Percentiles rank a stretch among this genome's conserved stretches.
phyloP scores from a whole-genome alignment of 495 filamentous ascomycete genomes.

The Amphirosellinia nigrospora region DNA sequence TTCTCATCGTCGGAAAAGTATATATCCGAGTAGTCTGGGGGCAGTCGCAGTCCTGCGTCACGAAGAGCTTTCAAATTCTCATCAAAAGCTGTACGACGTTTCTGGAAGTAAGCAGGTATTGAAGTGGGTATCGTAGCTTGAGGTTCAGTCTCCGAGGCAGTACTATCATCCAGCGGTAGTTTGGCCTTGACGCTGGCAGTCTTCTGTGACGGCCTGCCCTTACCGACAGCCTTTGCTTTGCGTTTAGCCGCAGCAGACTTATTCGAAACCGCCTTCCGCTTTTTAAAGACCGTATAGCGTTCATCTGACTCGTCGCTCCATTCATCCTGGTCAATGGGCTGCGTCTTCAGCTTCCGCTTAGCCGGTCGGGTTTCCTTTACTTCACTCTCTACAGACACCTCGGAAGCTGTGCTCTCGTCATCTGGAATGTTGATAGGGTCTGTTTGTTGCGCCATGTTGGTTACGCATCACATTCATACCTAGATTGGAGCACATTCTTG shows the following conservation, averaged over 20 bases:
- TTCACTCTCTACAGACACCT: slow-evolving; percentile 23
- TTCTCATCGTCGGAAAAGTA: slow-evolving; percentile 88
- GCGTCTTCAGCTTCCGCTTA: slow-evolving; percentile 32
- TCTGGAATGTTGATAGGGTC: slow-evolving; percentile 32
- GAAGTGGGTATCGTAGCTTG: slow-evolving; percentile 13
- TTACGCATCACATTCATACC: not conserved
- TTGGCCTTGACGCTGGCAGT: slow-evolving; percentile 16
- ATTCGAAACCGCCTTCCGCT: slow-evolving; percentile 30
- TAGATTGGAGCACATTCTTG: not conserved
- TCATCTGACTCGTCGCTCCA: slow-evolving; percentile 35
- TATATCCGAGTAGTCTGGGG: slow-evolving; percentile 80
- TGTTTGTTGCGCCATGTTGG: slow-evolving; percentile 29
- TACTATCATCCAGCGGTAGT: slow-evolving; percentile 26
- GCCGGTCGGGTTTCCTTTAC: not conserved
- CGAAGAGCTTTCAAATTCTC: slow-evolving; percentile 61
- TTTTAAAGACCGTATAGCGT: slow-evolving; percentile 31
- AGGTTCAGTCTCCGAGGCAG: slow-evolving; percentile 28
- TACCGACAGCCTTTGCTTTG: slow-evolving; percentile 21
- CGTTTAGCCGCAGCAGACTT: slow-evolving; percentile 17
- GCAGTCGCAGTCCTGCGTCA: slow-evolving; percentile 73
- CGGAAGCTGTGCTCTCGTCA: slow-evolving; percentile 36
- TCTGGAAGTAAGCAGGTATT: slow-evolving; percentile 54
- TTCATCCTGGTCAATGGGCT: slow-evolving; percentile 24
- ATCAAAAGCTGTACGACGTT: slow-evolving; percentile 65
- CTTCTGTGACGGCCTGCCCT: slow-evolving; percentile 22